These are phyloP conservation scores for Rehmannia glutinosa DNA, from an alignment of 257 asterid species.

Conservation along the genomic window DNA sequence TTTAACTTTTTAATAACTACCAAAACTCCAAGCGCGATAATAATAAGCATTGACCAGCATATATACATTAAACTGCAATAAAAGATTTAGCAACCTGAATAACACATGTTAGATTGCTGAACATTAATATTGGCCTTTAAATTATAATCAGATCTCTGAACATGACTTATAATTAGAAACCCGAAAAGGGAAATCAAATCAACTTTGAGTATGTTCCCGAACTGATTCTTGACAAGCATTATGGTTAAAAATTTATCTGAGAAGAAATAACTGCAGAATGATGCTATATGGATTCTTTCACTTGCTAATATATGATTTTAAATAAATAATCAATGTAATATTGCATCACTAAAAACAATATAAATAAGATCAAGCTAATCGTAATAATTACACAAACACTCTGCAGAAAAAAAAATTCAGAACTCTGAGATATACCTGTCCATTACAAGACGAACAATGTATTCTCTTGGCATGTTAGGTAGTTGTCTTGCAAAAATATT, in stretches of 20 bases:
- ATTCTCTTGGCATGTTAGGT: constrained; percentile 99
- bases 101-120: not conserved
- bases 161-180: not conserved
- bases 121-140: not conserved
- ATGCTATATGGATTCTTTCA: not conserved
- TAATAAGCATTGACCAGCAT: not conserved
- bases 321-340: not conserved
- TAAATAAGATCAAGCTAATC: constrained; percentile 1
- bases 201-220: not conserved
- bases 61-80: not conserved
- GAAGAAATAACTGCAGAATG: not conserved
- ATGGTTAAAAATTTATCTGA: not conserved
- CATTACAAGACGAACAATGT: constrained; percentile 98
- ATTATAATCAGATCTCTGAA: not conserved
- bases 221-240: not conserved
- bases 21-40: not conserved
- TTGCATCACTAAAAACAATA: not conserved
- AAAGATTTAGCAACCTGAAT: not conserved
- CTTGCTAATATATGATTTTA: not conserved
- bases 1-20: not conserved
- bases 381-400: not conserved
- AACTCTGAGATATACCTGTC: constrained; percentile 60
- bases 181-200: not conserved
- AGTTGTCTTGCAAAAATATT: constrained; percentile 91
- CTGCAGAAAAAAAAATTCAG: not conserved